Base-by-base conservation (phyloP, 108 stramenopile species). In the Chaetoceros tenuissimus region DNA sequence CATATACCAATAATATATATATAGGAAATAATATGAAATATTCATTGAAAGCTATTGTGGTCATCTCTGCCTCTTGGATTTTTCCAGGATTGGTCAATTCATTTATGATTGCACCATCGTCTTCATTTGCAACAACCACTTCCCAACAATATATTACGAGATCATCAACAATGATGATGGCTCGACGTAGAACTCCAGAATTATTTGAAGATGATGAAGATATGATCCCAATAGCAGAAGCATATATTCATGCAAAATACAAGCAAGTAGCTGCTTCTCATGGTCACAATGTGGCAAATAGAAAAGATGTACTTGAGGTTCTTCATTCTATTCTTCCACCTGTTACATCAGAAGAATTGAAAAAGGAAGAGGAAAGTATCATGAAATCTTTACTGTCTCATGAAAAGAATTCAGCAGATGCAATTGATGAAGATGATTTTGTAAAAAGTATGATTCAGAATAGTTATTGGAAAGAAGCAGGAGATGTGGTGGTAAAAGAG, bases 201-300 rank as follows among this genome's bases (percentile, higher is more conserved):
- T 19, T 59, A 21, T 59, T 59, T 46, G 63, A 47, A 19, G 63
- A 64, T 31, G 55, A 64, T 7, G 60, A 62, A 40, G 63, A 64
- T 3, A 55, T 64, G 63, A 2, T 64, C 8, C 63, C 63, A 2
- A 25, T 64, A 2, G 63, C 54, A 2, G 28, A 56, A 3, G 24
- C 55, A 16, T 64, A 46, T 23, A 20, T 64, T 1, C 55, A 20
- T 13, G 53, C 63, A 1, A 56, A 56, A 28, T 64, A 64, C 63
- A 55, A 56, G 25, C 23, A 22, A 21, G n/a, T n/a, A 19, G 63
- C 63, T 10, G 24, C 2, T 46, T 24, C 25, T n/a, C 63, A 64
- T 44, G 63, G 63, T 2, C 53, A 28, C 17, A 26, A 28, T 13
- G 7, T 27, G 21, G 27, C 28, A 19, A 64, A 23, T 2, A 24